phyloP scores from a whole-genome alignment of 108 stramenopile genomes.

The Nitzschia putrida region DNA sequence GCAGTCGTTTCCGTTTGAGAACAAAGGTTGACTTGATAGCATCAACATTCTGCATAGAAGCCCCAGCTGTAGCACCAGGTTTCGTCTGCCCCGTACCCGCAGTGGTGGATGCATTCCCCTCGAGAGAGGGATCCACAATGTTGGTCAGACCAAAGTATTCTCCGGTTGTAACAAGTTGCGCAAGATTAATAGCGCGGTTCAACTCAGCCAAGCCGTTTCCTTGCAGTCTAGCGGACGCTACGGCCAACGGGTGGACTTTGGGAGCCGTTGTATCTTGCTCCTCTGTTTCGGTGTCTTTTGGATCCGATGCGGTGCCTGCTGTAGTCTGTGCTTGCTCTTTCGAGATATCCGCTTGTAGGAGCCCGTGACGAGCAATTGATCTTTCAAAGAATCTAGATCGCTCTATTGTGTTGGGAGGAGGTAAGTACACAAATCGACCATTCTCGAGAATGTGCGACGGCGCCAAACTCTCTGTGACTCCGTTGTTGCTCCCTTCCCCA shows the following conservation, averaged over 20 bases:
- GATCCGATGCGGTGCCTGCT: neutral
- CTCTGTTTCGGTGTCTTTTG: constrained; percentile 10
- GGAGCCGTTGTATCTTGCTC: constrained; percentile 42
- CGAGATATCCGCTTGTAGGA: constrained; percentile 46
- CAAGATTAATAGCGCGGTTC: constrained; percentile 80
- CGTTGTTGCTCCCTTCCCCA: constrained; percentile 16
- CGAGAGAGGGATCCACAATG: constrained; percentile 62
- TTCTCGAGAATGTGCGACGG: constrained; percentile 86
- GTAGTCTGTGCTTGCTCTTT: constrained; percentile 1
- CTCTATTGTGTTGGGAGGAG: constrained; percentile 56
- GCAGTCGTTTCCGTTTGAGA: constrained; percentile 57
- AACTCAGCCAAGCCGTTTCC: constrained; percentile 73
- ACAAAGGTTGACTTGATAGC: constrained; percentile 58
- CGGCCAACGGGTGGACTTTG: constrained; percentile 70
- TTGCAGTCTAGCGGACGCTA: constrained; percentile 73
- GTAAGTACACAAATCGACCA: constrained; percentile 68
- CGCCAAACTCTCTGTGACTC: constrained; percentile 39
- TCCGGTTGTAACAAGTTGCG: constrained; percentile 54
- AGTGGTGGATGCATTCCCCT: neutral
- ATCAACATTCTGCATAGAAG: constrained; percentile 19
- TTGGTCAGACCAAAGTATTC: constrained; percentile 80
- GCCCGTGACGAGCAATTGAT: constrained; percentile 65
- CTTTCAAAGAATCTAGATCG: constrained; percentile 67
- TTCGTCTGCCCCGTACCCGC: constrained; percentile 16
- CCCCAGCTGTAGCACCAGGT: constrained; percentile 13